Evolutionary conservation across 2,329 filamentous ascomycete genomes (phyloP).

Genomic region (Cryphonectria parasitica): DNA sequence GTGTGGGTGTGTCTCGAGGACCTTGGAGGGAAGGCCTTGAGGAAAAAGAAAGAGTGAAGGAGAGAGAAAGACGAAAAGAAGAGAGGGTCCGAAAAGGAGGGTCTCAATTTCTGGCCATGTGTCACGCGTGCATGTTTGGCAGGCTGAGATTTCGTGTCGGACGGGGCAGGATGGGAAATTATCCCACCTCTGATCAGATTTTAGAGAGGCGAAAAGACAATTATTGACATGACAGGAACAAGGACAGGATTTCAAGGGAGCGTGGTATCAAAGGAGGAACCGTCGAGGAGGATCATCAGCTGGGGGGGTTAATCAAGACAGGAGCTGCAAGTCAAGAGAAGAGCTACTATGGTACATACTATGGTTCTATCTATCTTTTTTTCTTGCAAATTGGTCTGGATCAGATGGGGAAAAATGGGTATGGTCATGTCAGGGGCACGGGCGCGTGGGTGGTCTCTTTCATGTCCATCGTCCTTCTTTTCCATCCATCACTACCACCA

Average conservation of each 20-base stretch:
- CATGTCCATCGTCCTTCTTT: background rate
- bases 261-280: background rate
- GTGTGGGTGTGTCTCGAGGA: too few relatives aligned
- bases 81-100: background rate
- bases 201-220: background rate
- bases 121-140: slow-evolving; percentile 7
- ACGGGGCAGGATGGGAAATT: slow-evolving; percentile 17
- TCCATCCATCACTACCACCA: background rate
- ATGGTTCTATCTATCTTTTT: background rate
- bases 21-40: too few relatives aligned
- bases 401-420: background rate
- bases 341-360: background rate
- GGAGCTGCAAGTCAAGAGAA: background rate
- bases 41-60: background rate
- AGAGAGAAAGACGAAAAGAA: background rate
- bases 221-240: background rate
- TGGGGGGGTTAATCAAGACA: background rate
- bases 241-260: background rate
- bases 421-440: background rate
- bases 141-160: slow-evolving; percentile 14
- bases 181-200: slow-evolving; percentile 2
- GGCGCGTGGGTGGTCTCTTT: background rate
- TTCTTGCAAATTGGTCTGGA: slow-evolving; percentile 3
- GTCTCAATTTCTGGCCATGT: slow-evolving; percentile 3
- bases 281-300: background rate